Evolutionary conservation across 164 flowering plant species (phyloP), one percentile per base, ranked within the genome.

Genomic region (Macadamia integrifolia): DNA sequence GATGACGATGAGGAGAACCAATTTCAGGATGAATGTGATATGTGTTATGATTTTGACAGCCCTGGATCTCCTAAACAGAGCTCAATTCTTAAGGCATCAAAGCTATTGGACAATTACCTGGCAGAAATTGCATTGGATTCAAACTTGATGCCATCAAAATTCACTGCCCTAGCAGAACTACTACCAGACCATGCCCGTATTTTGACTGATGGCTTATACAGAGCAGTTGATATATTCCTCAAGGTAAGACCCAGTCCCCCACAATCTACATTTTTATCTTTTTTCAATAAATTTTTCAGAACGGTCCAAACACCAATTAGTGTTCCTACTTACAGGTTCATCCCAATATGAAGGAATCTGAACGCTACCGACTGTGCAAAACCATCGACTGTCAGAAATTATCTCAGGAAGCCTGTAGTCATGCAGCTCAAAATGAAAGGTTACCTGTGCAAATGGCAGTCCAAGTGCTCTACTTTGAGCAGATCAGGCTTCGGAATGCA

Each of bases 341-440:
- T 79, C 92, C 89, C 58, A 88, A 86, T 63, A 82, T 92, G 17
- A 92, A 92, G 80, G 96, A 92, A 17, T 79, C 91, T 0, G 99
- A 92, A 46, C 79, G 94, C 6, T 89, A 90, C 83, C 75, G 90
- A 3, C 87, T 94, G 5, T 92, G 99, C 88, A 92, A 90, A 67
- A 85, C 95, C 61, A 87, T 92, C 1, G 95, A 92, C 71, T 84
- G 92, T 56, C 97, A 92, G 65, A 94, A 94, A 72, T 85, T 94
- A 13, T 85, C 98, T 12, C 99, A 90, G 73, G 99, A 94, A 79
- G 98, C 97, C 9, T 94, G 99, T 80, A 92, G 93, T 76, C 99
- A 94, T 60, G 99, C 99, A 32, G 98, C 98, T 49, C 99, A 94
- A 62, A 94, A 94, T 59, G 99, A 94, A 69, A 76, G 98, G 60